Evolutionary conservation across 2,329 filamentous ascomycete species (phyloP), one percentile per base, ranked within the genome.

Genomic region (Colletotrichum australisinense): DNA sequence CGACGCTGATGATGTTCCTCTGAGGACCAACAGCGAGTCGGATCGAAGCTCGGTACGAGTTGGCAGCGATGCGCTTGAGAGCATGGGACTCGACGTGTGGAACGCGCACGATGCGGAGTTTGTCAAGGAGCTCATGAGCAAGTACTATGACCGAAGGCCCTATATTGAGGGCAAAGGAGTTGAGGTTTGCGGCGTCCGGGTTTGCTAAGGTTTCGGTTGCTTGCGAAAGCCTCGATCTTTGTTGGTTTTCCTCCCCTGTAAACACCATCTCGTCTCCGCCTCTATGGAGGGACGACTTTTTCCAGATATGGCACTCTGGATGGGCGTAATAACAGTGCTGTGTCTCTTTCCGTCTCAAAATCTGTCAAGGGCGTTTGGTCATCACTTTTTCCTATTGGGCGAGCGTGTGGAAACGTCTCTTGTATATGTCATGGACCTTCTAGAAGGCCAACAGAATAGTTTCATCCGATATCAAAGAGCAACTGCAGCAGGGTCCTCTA

Each of bases 61-160:
- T 26, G 88, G 88, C 74, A 90, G 89, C 75, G 91, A 91, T 30
- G 90, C 93, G 67, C 80, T 96, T 63, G 88, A 90, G 72, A 86
- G 87, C 58, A 93, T 96, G 91, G 94, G 94, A 0, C 86, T 97
- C 24, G 94, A 97, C 77, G 87, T 92, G 1, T 97, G 94, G 93
- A 95, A 93, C 79, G 85, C 88, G 38, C 85, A 86, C 19, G 94
- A 96, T 79, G 89, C 89, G n/a, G 85, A 85, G 3, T 96, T 95
- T 78, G 88, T 94, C 19, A 84, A 84, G 74, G 91, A 92, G 67
- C 84, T 93, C 63, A 84, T 90, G 57, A 86, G 82, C 74, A 83
- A 89, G 75, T 96, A 94, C 83, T 95, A 94, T 82, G 90, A 86
- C 35, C 85, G 92, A 19, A 81, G 86, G 59, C 91, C 91, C 11